phyloP scores from a whole-genome alignment of 768 basidiomycete genomes.

The Kwoniella botswanensis region DNA sequence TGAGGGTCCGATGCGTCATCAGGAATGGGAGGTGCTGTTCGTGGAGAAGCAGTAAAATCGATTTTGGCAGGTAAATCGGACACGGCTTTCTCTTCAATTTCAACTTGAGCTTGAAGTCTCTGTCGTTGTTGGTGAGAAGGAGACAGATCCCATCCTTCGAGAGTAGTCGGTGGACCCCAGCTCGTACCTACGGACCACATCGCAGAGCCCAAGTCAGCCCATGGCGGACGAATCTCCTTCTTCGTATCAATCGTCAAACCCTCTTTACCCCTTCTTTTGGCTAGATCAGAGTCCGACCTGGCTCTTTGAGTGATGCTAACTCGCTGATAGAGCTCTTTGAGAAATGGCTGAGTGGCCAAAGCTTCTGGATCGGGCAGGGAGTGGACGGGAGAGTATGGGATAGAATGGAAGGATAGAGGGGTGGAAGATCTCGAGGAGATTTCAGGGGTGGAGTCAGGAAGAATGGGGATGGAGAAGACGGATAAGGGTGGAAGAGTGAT shows the following conservation, averaged over 20 bases:
- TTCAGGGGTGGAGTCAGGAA: background rate
- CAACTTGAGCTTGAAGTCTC: background rate
- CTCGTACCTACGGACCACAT: conserved; percentile 13
- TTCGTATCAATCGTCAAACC: conserved; percentile 11
- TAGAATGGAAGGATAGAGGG: conserved; percentile 8
- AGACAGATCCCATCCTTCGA: conserved; percentile 8
- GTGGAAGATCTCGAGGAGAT: conserved; percentile 7
- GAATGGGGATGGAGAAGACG: background rate
- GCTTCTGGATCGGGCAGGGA: conserved; percentile 3
- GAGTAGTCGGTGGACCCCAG: conserved; percentile 11
- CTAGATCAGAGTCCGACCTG: conserved; percentile 4
- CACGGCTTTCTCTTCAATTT: no score
- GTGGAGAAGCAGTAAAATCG: conserved; percentile 1
- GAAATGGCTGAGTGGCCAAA: conserved; percentile 11
- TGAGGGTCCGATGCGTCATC: background rate
- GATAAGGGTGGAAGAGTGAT: conserved; percentile 2
- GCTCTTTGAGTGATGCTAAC: background rate
- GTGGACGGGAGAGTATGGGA: conserved; percentile 7
- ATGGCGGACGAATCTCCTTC: background rate
- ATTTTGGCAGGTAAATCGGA: background rate
- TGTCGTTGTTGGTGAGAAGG: background rate
- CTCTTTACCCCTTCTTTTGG: background rate
- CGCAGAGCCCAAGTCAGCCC: conserved; percentile 11
- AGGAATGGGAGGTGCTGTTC: background rate
- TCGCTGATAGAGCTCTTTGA: conserved; percentile 5